These are phyloP conservation scores for Epichloe scottii DNA, from an alignment of 2,329 filamentous ascomycete genomes.

Conservation along the genomic window DNA sequence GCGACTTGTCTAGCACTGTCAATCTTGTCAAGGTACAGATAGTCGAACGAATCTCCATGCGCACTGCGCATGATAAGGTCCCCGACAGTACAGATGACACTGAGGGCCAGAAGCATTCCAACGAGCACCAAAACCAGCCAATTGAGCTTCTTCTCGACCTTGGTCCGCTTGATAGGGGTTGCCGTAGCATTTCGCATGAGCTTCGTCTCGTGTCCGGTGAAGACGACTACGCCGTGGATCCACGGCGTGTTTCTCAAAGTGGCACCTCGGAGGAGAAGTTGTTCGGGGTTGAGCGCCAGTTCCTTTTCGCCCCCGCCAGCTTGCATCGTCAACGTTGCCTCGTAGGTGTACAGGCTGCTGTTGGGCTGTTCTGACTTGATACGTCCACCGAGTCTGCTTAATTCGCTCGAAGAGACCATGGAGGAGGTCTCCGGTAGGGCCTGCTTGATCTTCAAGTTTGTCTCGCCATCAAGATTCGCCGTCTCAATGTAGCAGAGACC, in stretches of 20 bases:
- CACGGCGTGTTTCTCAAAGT: constrained; percentile 93
- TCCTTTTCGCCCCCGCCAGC: constrained; percentile 88
- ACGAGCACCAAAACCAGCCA: constrained; percentile 85
- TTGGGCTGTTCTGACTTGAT: constrained; percentile 94
- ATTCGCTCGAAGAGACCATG: constrained; percentile 74
- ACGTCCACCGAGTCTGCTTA: constrained; percentile 74
- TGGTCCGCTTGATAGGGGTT: constrained; percentile 93
- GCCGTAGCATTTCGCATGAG: constrained; percentile 97
- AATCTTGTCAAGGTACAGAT: constrained; percentile 55
- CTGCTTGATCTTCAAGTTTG: constrained; percentile 98
- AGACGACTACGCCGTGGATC: constrained; percentile 93
- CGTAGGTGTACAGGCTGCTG: constrained; percentile 96
- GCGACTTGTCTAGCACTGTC: constrained; percentile 43
- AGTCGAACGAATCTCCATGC: constrained; percentile 49
- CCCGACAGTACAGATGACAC: constrained; percentile 80
- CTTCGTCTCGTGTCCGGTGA: constrained; percentile 90
- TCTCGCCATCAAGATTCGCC: constrained; percentile 93
- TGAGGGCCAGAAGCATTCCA: constrained; percentile 69
- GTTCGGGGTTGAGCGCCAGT: constrained; percentile 77
- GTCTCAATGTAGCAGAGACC: constrained; percentile 98
- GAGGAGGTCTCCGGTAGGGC: constrained; percentile 83
- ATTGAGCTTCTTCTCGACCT: constrained; percentile 89
- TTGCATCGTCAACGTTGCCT: constrained; percentile 87
- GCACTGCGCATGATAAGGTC: constrained; percentile 70
- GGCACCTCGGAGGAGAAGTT: constrained; percentile 82